Evolutionary conservation across 2,329 filamentous ascomycete species (phyloP), one percentile per base, ranked within the genome.

Genomic region (Beauveria asiatica): DNA sequence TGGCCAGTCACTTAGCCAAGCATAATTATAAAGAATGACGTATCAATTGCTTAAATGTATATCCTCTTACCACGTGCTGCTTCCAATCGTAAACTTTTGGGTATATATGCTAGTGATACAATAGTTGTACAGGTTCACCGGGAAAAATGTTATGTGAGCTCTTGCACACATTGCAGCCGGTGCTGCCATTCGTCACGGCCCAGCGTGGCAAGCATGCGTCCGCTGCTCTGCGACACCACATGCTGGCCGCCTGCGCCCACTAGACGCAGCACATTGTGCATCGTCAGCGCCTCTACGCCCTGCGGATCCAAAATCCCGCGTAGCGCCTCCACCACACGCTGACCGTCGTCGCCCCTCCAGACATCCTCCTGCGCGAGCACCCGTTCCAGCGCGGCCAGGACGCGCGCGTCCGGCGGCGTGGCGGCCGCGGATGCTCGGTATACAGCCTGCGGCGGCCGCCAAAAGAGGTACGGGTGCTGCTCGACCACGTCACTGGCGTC

Each of bases 401-500:
- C 57, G 37, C 62, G 66, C 8, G 59, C 46, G 30, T 68, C 63
- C 7, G 63, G 64, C 5, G 19, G 33, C 33, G 62, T 63, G 16
- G 64, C 61, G 8, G 63, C 63, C 6, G 73, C 63, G 13, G 69
- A 67, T 4, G 61, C 56, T 8, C 61, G 62, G 65, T 75, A 75
- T 23, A 68, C 52, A 7, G 46, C 37, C n/a, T 60, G 52, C 1
- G 72, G 72, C 21, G 74, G 68, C 3, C 71, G 69, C 72, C 73
- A 76, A 62, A 76, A 70, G 48, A 76, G 69, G 59, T 74, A 74
- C 1, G 74, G 73, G 33, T 74, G 70, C 9, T 68, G 64, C 10
- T 58, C 64, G 39, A 72, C 52, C 5, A 73, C 62, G 10, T 61
- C 52, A 8, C 59, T 60, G 0, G 64, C 59, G 37, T 57, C 59